Percentiles rank a stretch among this genome's conserved stretches.
phyloP scores from a whole-genome alignment of 2,329 filamentous ascomycete species.

The Fusarium ambrosium region DNA sequence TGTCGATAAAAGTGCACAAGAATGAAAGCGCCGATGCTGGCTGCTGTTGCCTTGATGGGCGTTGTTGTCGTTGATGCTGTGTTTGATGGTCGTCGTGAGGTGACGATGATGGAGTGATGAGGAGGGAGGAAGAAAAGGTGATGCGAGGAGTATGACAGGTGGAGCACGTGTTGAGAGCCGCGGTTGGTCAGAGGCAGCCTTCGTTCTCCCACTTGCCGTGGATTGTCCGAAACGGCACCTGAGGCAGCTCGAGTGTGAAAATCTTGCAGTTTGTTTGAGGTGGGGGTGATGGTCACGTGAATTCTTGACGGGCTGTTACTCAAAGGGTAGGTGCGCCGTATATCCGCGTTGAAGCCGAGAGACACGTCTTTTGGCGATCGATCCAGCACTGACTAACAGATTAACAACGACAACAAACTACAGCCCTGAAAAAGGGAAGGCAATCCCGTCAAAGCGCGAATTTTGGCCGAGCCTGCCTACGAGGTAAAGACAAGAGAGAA shows the following conservation, averaged over 20 bases:
- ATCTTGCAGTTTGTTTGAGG: constrained; percentile 4
- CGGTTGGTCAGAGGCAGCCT: constrained; percentile 23
- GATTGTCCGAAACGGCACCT: constrained; percentile 28
- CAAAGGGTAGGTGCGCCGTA: not conserved
- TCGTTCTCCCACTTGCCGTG: constrained; percentile 8
- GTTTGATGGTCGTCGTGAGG: constrained; percentile 28
- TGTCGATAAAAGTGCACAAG: constrained; percentile 28
- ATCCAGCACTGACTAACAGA: constrained; percentile 9
- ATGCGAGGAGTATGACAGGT: constrained; percentile 34
- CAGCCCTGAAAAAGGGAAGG: constrained; percentile 14
- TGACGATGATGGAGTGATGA: constrained; percentile 38
- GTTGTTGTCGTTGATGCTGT: constrained; percentile 32
- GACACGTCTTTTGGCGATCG: constrained; percentile 5
- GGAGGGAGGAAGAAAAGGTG: constrained; percentile 28
- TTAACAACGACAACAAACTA: constrained; percentile 3
- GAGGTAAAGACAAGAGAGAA: constrained; percentile 3
- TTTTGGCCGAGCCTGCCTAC: constrained; percentile 10
- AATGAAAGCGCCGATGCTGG: constrained; percentile 21
- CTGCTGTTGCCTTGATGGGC: constrained; percentile 31
- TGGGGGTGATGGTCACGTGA: constrained; percentile 3
- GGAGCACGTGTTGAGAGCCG: constrained; percentile 36
- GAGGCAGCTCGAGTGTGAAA: constrained; percentile 3
- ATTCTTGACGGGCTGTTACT: not conserved
- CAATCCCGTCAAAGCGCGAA: constrained; percentile 8
- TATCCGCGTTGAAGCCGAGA: constrained; percentile 28